Conservation (phyloP, 257 asterid species). For the Capsicum baccatum region DNA sequence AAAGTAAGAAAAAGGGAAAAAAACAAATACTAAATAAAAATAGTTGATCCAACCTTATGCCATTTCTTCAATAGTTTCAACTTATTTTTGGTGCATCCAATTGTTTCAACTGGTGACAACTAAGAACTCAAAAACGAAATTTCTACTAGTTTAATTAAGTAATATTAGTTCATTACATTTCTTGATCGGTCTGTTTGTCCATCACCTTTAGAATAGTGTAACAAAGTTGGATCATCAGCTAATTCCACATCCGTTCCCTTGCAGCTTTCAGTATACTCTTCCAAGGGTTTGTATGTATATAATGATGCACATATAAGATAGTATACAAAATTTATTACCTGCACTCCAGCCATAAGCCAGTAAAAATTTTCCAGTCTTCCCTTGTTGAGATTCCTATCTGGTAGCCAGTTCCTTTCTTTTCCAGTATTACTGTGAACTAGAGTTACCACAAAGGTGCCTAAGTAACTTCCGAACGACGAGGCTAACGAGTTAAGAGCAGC, state of each 20-base stretch:
- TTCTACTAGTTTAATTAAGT: neutral
- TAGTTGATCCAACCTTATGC: neutral
- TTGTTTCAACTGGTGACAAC: neutral
- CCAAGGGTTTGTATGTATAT: slow-evolving; percentile 62
- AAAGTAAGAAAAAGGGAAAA: neutral
- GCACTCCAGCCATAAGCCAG: slow-evolving; percentile 69
- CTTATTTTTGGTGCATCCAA: neutral
- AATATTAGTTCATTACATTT: slow-evolving; percentile 2
- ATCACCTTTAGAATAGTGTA: neutral
- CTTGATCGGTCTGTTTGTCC: slow-evolving; percentile 7
- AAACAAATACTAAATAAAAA: neutral
- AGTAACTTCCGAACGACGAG: slow-evolving; percentile 60
- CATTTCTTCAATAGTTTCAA: neutral
- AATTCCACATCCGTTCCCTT: slow-evolving; percentile 45
- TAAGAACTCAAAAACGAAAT: neutral
- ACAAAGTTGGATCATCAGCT: slow-evolving; percentile 7
- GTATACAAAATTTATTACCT: slow-evolving; percentile 59
- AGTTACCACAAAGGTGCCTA: slow-evolving; percentile 60
- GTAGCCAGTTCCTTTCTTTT: slow-evolving; percentile 61
- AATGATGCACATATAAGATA: slow-evolving; percentile 63
- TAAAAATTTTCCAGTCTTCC: slow-evolving; percentile 70
- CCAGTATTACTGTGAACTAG: slow-evolving; percentile 62
- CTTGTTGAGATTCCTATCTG: slow-evolving; percentile 67
- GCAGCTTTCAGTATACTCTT: slow-evolving; percentile 39
- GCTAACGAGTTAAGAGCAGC: slow-evolving; percentile 70